phyloP scores from a whole-genome alignment of 2,329 filamentous ascomycete species.

The Apiospora koreana region DNA sequence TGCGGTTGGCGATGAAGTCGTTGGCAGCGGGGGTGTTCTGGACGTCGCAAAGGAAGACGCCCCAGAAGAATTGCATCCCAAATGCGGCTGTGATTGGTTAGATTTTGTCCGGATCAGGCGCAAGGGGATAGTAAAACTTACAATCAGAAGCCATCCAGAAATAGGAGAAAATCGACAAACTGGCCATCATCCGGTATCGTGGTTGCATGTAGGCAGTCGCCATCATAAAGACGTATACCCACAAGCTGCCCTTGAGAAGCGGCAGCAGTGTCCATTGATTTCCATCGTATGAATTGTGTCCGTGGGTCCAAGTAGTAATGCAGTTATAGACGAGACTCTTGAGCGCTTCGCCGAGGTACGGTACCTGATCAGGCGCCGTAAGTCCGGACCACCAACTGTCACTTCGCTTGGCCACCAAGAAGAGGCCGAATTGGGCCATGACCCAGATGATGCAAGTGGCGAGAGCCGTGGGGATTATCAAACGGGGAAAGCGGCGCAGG shows the following conservation, averaged over 20 bases:
- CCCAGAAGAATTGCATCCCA: conserved; percentile 62
- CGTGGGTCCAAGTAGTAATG: conserved; percentile 52
- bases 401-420: conserved; percentile 54
- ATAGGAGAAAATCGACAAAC: conserved; percentile 49
- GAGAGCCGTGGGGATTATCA: conserved; percentile 58
- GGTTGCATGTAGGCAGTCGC: conserved; percentile 51
- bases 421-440: conserved; percentile 55
- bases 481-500: conserved; percentile 57
- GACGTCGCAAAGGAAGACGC: conserved; percentile 62
- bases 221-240: conserved; percentile 54
- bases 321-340: conserved; percentile 45
- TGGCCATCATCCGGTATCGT: conserved; percentile 48
- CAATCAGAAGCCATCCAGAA: conserved; percentile 42
- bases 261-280: conserved; percentile 61
- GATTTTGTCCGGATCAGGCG: not conserved
- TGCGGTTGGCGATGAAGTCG: conserved; percentile 46
- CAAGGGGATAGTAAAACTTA: conserved; percentile 21
- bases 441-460: conserved; percentile 57
- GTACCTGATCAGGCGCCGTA: conserved; percentile 44
- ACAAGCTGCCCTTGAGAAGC: conserved; percentile 55
- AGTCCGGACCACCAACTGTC: conserved; percentile 61
- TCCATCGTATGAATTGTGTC: conserved; percentile 54
- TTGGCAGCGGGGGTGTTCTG: conserved; percentile 49
- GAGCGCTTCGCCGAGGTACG: conserved; percentile 42
- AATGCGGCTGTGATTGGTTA: conserved; percentile 38